Percentiles rank a stretch among this genome's conserved stretches.
phyloP scores from a whole-genome alignment of 2,329 filamentous ascomycete species.

The Acrodontium crateriforme region DNA sequence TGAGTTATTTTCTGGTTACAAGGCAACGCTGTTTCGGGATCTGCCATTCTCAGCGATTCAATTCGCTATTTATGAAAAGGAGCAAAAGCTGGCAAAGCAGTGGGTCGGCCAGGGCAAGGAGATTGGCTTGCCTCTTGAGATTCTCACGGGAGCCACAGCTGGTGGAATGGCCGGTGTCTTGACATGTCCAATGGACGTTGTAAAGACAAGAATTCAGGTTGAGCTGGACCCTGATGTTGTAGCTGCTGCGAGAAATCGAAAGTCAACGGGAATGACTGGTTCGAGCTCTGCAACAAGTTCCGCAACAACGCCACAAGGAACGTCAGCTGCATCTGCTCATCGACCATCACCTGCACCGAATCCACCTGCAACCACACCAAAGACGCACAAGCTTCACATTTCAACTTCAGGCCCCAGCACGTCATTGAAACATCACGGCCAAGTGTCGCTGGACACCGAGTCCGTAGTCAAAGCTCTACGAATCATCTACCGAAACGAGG shows the following conservation, averaged over 20 bases:
- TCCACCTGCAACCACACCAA: constrained; percentile 2
- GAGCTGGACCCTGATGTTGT: constrained; percentile 51
- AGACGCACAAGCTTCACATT: constrained; percentile 49
- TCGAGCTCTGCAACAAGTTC: constrained; percentile 1
- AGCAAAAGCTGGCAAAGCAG: constrained; percentile 63
- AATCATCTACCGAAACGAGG: constrained; percentile 83
- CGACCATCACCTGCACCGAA: constrained; percentile 5
- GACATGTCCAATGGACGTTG: constrained; percentile 90
- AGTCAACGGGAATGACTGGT: no score
- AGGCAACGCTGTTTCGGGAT: constrained; percentile 86
- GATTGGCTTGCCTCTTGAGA: constrained; percentile 73
- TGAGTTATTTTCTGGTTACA: constrained; percentile 93
- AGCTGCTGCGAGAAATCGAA: constrained; percentile 12
- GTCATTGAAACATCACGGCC: constrained; percentile 63
- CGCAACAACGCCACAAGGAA: constrained; percentile 1
- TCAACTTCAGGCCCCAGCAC: constrained; percentile 85
- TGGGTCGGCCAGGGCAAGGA: constrained; percentile 63
- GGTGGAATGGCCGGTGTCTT: constrained; percentile 88
- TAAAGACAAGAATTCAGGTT: constrained; percentile 93
- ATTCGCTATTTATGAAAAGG: constrained; percentile 97
- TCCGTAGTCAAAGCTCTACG: constrained; percentile 73
- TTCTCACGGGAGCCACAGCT: constrained; percentile 76
- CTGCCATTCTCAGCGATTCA: constrained; percentile 92
- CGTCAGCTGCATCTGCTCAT: constrained; percentile 1
- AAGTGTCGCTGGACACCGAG: constrained; percentile 71